Conservation (phyloP, 2,329 filamentous ascomycete genomes). For the Cladosporium phlei region DNA sequence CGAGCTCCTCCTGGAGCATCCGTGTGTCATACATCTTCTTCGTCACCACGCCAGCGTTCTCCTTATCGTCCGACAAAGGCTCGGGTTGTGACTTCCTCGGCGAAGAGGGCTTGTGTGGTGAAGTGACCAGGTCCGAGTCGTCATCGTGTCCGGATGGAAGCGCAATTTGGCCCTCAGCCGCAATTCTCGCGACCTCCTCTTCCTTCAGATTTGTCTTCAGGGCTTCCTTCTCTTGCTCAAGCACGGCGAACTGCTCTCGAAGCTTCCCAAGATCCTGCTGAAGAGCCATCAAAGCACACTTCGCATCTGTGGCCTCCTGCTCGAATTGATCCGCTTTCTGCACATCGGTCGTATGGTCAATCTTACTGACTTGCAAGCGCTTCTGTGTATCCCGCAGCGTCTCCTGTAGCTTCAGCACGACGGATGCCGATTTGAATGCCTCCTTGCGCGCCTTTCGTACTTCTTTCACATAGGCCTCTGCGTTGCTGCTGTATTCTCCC, state of each 20-base stretch:
- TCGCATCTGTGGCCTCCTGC: constrained; percentile 64
- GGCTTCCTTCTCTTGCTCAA: constrained; percentile 70
- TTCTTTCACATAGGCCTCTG: constrained; percentile 64
- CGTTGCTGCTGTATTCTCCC: constrained; percentile 46
- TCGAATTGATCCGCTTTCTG: constrained; percentile 37
- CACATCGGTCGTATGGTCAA: constrained; percentile 11
- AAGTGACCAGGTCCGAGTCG: constrained; percentile 58
- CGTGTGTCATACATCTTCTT: constrained; percentile 45
- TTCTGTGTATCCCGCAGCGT: constrained; percentile 39
- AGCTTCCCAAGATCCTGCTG: constrained; percentile 65
- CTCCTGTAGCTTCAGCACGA: constrained; percentile 66
- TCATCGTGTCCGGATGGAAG: constrained; percentile 51
- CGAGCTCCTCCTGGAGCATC: constrained; percentile 49
- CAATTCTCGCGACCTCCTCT: constrained; percentile 67
- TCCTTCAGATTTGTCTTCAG: constrained; percentile 68
- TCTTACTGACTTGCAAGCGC: constrained; percentile 13
- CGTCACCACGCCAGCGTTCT: constrained; percentile 37
- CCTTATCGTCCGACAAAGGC: constrained; percentile 45
- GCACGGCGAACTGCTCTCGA: constrained; percentile 57
- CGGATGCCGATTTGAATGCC: constrained; percentile 68
- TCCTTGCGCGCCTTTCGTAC: constrained; percentile 66
- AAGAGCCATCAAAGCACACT: constrained; percentile 60
- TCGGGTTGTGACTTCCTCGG: constrained; percentile 42
- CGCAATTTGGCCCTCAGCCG: constrained; percentile 65
- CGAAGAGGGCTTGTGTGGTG: constrained; percentile 49